Evolutionary conservation across 2,329 filamentous ascomycete species (phyloP), one percentile per base, ranked within the genome.

Genomic region (Bipolaris gigantea): DNA sequence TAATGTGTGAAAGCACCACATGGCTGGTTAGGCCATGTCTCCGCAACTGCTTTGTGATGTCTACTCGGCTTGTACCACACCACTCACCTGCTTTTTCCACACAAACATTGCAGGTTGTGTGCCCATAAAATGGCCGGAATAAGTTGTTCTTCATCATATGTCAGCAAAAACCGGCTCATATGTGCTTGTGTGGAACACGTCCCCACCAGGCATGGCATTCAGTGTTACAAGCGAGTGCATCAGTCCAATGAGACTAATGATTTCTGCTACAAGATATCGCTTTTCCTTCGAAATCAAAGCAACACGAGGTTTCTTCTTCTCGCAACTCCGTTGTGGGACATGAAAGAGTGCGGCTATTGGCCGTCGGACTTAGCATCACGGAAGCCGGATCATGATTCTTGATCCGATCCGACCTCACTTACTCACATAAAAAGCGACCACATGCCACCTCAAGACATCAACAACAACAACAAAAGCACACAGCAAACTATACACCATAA

Each of bases 351-450:
- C 30, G 25, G 10, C 15, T 5, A 27, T 34, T 27, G 11, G 35
- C 21, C 3, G 21, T n/a, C 18, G 30, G 21, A 1, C n/a, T 36
- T 39, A 19, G 19, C 13, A 41, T 38, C 41, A 16, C 51, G 51
- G 51, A 54, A 46, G 35, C 23, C 41, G 51, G 51, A 40, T 34
- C 32, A 23, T 16, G 21, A 19, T 18, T 36, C 15, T 21, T 23
- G 27, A 54, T 54, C 51, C 51, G 51, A 41, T 54, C 47, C 41
- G 51, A 25, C 27, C 27, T n/a, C 23, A 19, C 3, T 16, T 33
- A 27, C 7, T 2, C 23, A 50, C 21, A 45, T 40, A 18, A 33
- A 15, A 50, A 32, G 45, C 32, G 27, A 45, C 47, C 8, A 7
- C 21, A 25, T 19, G 21, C 13, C 4, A 9, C 27, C 23, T 15